Base-by-base conservation (phyloP, 352 stramenopile species). In the Globisporangium splendens region DNA sequence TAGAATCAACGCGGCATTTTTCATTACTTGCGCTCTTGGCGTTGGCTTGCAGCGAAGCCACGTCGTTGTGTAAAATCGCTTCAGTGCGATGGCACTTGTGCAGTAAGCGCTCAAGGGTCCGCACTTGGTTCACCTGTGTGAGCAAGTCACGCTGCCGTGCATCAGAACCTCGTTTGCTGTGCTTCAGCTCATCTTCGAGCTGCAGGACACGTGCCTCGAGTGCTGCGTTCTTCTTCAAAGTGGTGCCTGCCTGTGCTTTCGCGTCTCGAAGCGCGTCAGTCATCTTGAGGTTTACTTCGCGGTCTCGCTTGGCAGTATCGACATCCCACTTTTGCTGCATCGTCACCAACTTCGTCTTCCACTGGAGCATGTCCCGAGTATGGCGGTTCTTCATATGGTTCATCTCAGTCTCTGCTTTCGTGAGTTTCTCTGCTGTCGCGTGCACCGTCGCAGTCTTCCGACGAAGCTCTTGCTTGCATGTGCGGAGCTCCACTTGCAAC, bases 381-480 rank as follows among this genome's bases (percentile, higher is more conserved):
- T 69, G 61, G 0, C 14, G 54, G 0, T 47, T 53, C 53, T 70
- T 76, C 1, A 63, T 31, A 0, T 70, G 57, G 38, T 61, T 68
- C 28, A 74, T 17, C 8, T 82, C 72, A 0, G 12, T 44, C 46
- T 83, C 72, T 3, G 79, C 22, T 50, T 52, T 70, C 14, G 24
- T 71, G 8, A 66, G 3, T 50, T 75, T 86, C 35, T 81, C 73
- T 7, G 61, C 60, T 12, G 56, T 56, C 20, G 77, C 63, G 12
- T 76, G 66, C 20, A 73, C 47, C 10, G 55, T 7, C 18, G 57
- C 39, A 5, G 46, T 39, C n/a, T 77, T 75, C 1, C 63, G 62
- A 33, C 67, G 66, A 0, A 74, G 38, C 17, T 79, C 68, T 28
- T 77, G 71, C 44, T 72, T 70, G 13, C 43, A 65, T 12, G 62